Percentiles rank a stretch among this genome's conserved stretches.
Conservation (phyloP, 1,284 basidiomycete genomes). For the Ceratobasidium sp. region DNA sequence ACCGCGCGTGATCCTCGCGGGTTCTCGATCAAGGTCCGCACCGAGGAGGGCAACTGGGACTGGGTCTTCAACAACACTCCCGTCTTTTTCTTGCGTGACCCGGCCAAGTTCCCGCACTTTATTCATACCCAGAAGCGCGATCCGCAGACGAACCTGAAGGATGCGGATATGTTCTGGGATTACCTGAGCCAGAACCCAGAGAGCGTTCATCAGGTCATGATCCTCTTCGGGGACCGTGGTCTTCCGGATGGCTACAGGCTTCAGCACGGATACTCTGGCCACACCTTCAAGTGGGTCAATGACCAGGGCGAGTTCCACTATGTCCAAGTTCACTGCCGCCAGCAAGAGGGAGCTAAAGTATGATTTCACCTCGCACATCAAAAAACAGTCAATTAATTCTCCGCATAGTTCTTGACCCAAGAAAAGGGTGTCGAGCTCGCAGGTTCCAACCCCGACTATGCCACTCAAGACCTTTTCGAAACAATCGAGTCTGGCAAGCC, state of each 20-base stretch:
- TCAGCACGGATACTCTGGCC: conserved; percentile 91
- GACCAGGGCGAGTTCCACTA: conserved; percentile 84
- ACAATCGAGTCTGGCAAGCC: conserved; percentile 79
- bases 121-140: conserved; percentile 96
- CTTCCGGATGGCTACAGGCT: conserved; percentile 86
- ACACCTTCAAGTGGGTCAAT: conserved; percentile 91
- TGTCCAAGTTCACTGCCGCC: conserved; percentile 81
- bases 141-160: conserved; percentile 88
- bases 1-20: conserved; percentile 93
- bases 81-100: conserved; percentile 87
- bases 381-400: background rate
- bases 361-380: conserved; percentile 24
- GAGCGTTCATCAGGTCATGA: conserved; percentile 86
- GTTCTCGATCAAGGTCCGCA: conserved; percentile 90
- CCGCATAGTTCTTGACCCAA: conserved; percentile 68
- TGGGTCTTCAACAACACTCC: conserved; percentile 84
- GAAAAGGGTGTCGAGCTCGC: conserved; percentile 66
- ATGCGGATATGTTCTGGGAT: conserved; percentile 87
- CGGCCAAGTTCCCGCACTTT: conserved; percentile 89
- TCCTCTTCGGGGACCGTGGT: conserved; percentile 90
- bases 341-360: conserved; percentile 79
- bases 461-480: conserved; percentile 79
- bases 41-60: conserved; percentile 89
- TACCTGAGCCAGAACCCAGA: conserved; percentile 93
- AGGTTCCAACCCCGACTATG: conserved; percentile 85